Conservation (phyloP, 495 filamentous ascomycete genomes). For the Astrothelium macrocarpum region DNA sequence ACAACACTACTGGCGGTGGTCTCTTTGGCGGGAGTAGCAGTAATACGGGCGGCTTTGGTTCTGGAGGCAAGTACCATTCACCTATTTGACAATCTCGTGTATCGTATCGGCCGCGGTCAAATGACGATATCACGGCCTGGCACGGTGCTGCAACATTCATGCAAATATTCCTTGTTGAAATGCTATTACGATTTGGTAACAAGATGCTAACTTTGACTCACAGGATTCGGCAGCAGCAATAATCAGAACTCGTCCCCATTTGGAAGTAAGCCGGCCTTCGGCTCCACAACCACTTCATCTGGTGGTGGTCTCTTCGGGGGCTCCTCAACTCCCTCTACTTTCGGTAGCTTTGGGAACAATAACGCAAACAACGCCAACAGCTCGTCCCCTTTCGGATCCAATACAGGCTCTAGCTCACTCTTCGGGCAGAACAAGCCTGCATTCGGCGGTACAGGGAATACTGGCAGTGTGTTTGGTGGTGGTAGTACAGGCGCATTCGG, state of each 20-base stretch:
- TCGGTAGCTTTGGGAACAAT: slow-evolving; percentile 44
- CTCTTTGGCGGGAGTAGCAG: slow-evolving; percentile 42
- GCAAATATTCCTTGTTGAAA: too few species aligned
- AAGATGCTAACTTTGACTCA: neutral
- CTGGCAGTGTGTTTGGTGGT: slow-evolving; percentile 33
- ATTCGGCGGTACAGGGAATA: slow-evolving; percentile 27
- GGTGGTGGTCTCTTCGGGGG: slow-evolving; percentile 15
- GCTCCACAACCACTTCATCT: neutral
- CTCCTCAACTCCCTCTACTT: slow-evolving; percentile 33
- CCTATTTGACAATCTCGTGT: slow-evolving; percentile 11
- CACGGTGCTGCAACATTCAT: neutral
- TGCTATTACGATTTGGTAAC: too few species aligned
- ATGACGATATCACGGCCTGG: neutral
- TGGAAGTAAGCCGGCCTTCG: slow-evolving; percentile 11
- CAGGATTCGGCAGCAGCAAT: slow-evolving; percentile 14
- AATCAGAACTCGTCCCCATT: slow-evolving; percentile 16
- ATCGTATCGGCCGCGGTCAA: neutral
- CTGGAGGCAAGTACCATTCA: slow-evolving; percentile 40
- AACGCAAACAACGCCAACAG: slow-evolving; percentile 24
- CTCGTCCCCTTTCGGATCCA: slow-evolving; percentile 38
- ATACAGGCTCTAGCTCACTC: slow-evolving; percentile 38
- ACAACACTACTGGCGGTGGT: slow-evolving; percentile 36
- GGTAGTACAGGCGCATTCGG: slow-evolving; percentile 25
- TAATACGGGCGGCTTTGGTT: slow-evolving; percentile 32
- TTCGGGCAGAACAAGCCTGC: slow-evolving; percentile 29